Evolutionary conservation across 2,329 filamentous ascomycete species (phyloP).

Genomic region (Pseudogymnoascus sp.): DNA sequence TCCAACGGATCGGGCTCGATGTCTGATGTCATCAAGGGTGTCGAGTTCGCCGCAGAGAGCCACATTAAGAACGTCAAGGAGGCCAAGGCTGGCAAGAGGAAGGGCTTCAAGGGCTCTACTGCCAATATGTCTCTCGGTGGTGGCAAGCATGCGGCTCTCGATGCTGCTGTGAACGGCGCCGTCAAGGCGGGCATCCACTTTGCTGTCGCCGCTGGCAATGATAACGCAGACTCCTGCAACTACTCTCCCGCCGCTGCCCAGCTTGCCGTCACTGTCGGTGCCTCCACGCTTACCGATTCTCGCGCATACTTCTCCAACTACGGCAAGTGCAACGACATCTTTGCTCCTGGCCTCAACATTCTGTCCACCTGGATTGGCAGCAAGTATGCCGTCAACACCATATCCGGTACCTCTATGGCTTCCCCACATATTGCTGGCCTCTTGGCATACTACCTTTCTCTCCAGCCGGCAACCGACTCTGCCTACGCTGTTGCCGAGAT

Average conservation of each 20-base stretch:
- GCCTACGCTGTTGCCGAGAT: conserved; percentile 84
- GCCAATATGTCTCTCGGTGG: conserved; percentile 99
- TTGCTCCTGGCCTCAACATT: conserved; percentile 93
- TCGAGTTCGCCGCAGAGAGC: conserved; percentile 81
- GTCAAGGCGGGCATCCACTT: conserved; percentile 92
- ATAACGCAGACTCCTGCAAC: conserved; percentile 98
- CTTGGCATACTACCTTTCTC: conserved; percentile 93
- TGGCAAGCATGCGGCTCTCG: conserved; percentile 88
- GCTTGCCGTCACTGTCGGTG: conserved; percentile 91
- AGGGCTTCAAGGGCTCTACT: conserved; percentile 97
- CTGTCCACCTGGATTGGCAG: conserved; percentile 97
- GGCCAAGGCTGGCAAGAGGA: conserved; percentile 78
- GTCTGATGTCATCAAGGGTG: conserved; percentile 97
- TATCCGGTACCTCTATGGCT: conserved; percentile 98
- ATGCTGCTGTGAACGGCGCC: conserved; percentile 87
- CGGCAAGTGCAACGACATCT: conserved; percentile 99
- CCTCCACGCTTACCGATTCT: conserved; percentile 85
- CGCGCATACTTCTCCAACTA: conserved; percentile 99
- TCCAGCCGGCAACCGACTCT: conserved; percentile 83
- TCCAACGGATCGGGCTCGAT: conserved; percentile 97
- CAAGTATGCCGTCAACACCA: conserved; percentile 94
- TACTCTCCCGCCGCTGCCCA: conserved; percentile 92
- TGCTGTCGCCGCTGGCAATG: conserved; percentile 94
- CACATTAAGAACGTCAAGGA: conserved; percentile 68
- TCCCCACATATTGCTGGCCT: conserved; percentile 96